These are phyloP conservation scores for Jackrogersella multiformis DNA, from an alignment of 495 filamentous ascomycete genomes.

Conservation along the genomic window DNA sequence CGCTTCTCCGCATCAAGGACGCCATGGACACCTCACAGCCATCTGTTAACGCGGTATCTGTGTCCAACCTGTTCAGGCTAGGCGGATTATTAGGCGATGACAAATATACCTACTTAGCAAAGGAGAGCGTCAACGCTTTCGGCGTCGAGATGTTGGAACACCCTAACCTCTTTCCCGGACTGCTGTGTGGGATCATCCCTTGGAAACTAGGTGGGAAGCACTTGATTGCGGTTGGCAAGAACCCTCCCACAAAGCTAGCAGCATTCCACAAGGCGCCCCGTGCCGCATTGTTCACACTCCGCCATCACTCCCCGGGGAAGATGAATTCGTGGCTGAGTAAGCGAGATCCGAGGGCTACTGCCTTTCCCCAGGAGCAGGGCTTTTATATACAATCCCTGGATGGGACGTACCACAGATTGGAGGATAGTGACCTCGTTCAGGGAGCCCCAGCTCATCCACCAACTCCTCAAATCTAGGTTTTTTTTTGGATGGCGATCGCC, in stretches of 20 bases:
- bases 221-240: constrained; percentile 38
- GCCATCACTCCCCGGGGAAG: constrained; percentile 31
- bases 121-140: constrained; percentile 82
- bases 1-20: constrained; percentile 88
- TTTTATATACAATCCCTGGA: constrained; percentile 17
- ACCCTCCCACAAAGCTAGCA: constrained; percentile 6
- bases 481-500: background rate
- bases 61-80: constrained; percentile 84
- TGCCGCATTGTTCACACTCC: constrained; percentile 41
- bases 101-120: constrained; percentile 69
- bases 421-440: background rate
- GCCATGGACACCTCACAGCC: constrained; percentile 93
- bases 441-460: background rate
- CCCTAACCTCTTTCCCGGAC: constrained; percentile 83
- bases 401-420: constrained; percentile 21
- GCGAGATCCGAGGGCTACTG: constrained; percentile 25
- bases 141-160: constrained; percentile 91
- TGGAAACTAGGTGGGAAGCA: constrained; percentile 62
- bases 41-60: constrained; percentile 84
- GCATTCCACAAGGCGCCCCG: constrained; percentile 40
- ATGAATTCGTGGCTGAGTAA: constrained; percentile 34
- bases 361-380: constrained; percentile 10
- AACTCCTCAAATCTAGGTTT: background rate
- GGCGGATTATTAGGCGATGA: constrained; percentile 74
- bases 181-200: constrained; percentile 79